Evolutionary conservation across 2,329 filamentous ascomycete genomes (phyloP).

Genomic region (Trichoderma endophyticum): DNA sequence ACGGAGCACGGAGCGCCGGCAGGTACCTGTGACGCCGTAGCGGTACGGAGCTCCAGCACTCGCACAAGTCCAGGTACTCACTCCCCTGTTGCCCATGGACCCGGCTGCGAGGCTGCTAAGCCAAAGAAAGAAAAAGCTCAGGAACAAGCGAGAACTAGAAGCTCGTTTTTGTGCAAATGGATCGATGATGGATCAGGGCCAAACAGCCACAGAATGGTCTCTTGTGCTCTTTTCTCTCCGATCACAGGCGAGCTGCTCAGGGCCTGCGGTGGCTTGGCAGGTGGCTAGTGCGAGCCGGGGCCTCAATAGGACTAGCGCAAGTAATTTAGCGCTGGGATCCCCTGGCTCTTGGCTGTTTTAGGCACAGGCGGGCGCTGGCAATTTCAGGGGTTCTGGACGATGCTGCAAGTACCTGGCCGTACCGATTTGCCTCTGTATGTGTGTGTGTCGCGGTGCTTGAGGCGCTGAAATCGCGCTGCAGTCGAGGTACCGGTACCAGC

Average conservation of each 20-base stretch:
- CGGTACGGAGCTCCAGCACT: background rate
- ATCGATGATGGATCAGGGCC: constrained; percentile 4
- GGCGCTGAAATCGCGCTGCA: background rate
- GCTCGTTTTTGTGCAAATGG: background rate
- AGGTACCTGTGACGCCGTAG: background rate
- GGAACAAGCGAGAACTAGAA: background rate
- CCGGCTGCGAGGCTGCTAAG: background rate
- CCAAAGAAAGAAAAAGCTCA: background rate
- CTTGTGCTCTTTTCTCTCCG: background rate
- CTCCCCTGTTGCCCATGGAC: background rate
- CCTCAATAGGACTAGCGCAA: background rate
- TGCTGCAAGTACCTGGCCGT: background rate
- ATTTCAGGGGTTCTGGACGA: constrained; percentile 9
- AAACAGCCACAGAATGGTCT: background rate
- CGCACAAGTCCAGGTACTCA: background rate
- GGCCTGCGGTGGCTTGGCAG: constrained; percentile 2
- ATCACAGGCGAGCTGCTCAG: background rate
- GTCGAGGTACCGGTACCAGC: background rate
- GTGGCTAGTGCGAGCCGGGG: background rate
- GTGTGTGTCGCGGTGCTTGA: background rate
- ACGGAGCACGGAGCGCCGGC: background rate
- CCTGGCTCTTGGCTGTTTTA: background rate
- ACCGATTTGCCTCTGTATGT: background rate
- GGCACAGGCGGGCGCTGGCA: background rate
- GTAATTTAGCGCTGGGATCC: background rate